Evolutionary conservation across 179 eudicot genomes (phyloP), one percentile per base, ranked within the genome.

Genomic region (Sideroxylon spinosum): DNA sequence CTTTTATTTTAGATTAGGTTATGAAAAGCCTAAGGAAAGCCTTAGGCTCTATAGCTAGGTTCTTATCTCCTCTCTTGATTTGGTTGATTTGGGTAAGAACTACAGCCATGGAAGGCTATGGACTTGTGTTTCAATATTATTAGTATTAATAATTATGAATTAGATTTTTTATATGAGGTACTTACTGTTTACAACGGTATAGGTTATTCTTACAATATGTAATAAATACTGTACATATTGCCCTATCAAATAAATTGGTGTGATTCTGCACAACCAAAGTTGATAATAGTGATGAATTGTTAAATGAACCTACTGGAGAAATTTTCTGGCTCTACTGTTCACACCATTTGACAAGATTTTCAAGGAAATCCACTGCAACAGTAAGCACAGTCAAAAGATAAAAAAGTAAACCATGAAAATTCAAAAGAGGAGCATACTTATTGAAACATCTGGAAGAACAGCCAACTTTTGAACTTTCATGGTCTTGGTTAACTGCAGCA

Each of bases 401-500:
- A 57, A 16, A 55, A 3, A 12, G 1, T 6, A 20, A 14, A 37
- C 44, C 44, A 37, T 37, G 64, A 55, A 29, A 76, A 29, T 9
- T 53, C 73, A 11, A 23, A 76, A 49, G 17, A 25, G 13, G 6
- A 79, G 76, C 89, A 71, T 86, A 90, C 93, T 87, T 79, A 81
- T 69, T 63, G 90, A 88, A 23, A 71, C 28, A 84, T 86, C 93
- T 70, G 90, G 88, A 78, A 87, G 87, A 76, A 85, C 90, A 70
- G 91, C 95, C 68, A 90, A 78, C 77, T 85, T 86, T 22, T 80
- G 87, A 79, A 82, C 91, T 85, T 86, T 86, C 87, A 90, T 87
- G 76, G 81, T 80, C 76, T 77, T 84, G 82, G 86, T 77, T 75
- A 93, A 75, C 73, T 65, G 81, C 68, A 80, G 83, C 90, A 92